These are phyloP conservation scores for Pseudocercospora fijiensis DNA, from an alignment of 2,329 filamentous ascomycete genomes.

Conservation along the genomic window DNA sequence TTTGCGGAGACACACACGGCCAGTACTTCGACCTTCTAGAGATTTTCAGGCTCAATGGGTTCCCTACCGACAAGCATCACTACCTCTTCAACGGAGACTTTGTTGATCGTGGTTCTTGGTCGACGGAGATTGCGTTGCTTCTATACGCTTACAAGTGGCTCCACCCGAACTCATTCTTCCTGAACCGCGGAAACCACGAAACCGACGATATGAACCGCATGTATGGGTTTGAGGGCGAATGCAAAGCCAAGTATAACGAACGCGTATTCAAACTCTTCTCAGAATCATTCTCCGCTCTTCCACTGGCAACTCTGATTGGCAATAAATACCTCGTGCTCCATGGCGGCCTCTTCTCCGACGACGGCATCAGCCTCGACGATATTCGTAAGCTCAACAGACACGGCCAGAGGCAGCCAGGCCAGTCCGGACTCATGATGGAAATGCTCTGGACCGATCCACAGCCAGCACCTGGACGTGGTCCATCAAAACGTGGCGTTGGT, in stretches of 20 bases:
- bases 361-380: conserved; percentile 87
- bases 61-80: conserved; percentile 78
- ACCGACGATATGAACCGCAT: conserved; percentile 92
- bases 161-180: conserved; percentile 77
- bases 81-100: conserved; percentile 99
- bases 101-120: conserved; percentile 96
- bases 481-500: conserved; percentile 94
- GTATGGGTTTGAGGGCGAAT: conserved; percentile 98
- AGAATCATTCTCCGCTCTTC: conserved; percentile 92
- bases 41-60: conserved; percentile 88
- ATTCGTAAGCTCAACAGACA: conserved; percentile 91
- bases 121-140: conserved; percentile 89
- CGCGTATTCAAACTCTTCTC: conserved; percentile 96
- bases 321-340: conserved; percentile 89
- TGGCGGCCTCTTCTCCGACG: conserved; percentile 92
- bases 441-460: conserved; percentile 99
- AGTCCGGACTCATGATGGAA: conserved; percentile 98
- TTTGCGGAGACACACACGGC: conserved; percentile 96
- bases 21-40: conserved; percentile 98
- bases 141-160: conserved; percentile 98
- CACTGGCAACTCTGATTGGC: conserved; percentile 87
- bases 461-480: conserved; percentile 76
- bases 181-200: conserved; percentile 98
- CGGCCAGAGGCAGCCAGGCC: conserved; percentile 86
- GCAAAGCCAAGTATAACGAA: conserved; percentile 97